Evolutionary conservation across 2,329 filamentous ascomycete genomes (phyloP), one percentile per base, ranked within the genome.

Genomic region (Exserohilum rostratum): DNA sequence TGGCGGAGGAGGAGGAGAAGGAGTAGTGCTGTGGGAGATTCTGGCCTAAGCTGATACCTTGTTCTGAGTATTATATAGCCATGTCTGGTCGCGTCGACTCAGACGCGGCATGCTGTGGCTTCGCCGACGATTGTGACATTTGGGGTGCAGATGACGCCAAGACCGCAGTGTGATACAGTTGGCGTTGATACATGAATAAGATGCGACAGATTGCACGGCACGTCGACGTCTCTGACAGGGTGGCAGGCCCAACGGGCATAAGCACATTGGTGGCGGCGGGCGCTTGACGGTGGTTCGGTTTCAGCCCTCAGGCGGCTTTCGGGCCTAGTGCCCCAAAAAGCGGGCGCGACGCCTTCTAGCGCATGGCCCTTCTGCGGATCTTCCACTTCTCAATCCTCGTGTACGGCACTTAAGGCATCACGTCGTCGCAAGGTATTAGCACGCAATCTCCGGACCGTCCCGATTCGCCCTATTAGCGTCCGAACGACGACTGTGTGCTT

Each of bases 161-260:
- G 46, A 20, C 46, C 18, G 29, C 40, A 27, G 34, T n/a, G 20
- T 54, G 51, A 54, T 46, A 54, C 51, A 35, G 29, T 39, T 29
- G 34, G 46, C 40, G 46, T 54, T 45, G 47, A 45, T 54, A 25
- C 33, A 29, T 12, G 33, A 34, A 45, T 15, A 40, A 54, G 9
- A 20, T 54, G 51, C 47, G 51, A 54, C 51, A 54, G 15, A 30
- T 18, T 50, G 17, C 17, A 54, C 46, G 46, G 33, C 51, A 50
- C 27, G 39, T 40, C 22, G 17, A 37, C 31, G 33, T 34, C 46
- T 39, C 50, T 33, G 33, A 37, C 25, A 37, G 17, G 30, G n/a
- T 17, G 25, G 38, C 31, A 20, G 17, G 13, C 33, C n/a, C 9
- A 17, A 20, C 6, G 17, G 29, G 44, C 44, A 35, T 30, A 33